Evolutionary conservation across 2,329 filamentous ascomycete species (phyloP), one percentile per base, ranked within the genome.

Genomic region (Teratosphaeriaceae sp.): DNA sequence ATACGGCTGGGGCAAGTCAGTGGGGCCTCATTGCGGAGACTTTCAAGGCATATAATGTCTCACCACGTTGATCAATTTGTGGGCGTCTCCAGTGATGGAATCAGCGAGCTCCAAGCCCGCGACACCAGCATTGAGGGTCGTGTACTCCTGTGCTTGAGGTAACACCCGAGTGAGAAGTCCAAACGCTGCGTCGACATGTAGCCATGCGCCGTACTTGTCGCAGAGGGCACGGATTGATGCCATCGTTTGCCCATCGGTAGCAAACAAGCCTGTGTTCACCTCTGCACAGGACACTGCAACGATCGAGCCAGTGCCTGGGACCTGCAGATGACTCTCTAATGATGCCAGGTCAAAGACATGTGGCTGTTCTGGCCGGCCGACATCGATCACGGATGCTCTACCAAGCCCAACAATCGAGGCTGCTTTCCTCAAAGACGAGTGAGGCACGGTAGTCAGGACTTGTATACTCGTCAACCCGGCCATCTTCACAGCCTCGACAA

Each of bases 101-200:
- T 96, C 88, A 3, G 85, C 88, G 2, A 94, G 70, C 48, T 94
- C 83, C 11, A 96, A 63, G 1, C 85, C 86, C 3, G 76, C 72
- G 1, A 66, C 67, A 66, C 73, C 46, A 65, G 72, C 26, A 60
- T 65, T 45, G 65, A 79, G 47, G 79, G 59, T 36, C 46, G 66
- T 59, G 58, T 85, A 88, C 43, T 82, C 75, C 8, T 52, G 36
- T 1, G 71, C 60, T 0, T 72, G 60, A 0, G 77, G 73, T 1
- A 96, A 71, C 1, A 80, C 62, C 12, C 88, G 76, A 1, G 78
- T 84, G 59, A 94, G 88, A 11, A 95, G 75, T 0, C 90, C 90
- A 61, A 97, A 95, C 0, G 90, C 89, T 72, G 84, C 89, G 57
- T 96, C 90, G 6, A 90, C 81, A 62, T 97, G 90, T 27, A 96